Conservation (phyloP, 2,329 filamentous ascomycete species). For the Cladorrhinum sp. region DNA sequence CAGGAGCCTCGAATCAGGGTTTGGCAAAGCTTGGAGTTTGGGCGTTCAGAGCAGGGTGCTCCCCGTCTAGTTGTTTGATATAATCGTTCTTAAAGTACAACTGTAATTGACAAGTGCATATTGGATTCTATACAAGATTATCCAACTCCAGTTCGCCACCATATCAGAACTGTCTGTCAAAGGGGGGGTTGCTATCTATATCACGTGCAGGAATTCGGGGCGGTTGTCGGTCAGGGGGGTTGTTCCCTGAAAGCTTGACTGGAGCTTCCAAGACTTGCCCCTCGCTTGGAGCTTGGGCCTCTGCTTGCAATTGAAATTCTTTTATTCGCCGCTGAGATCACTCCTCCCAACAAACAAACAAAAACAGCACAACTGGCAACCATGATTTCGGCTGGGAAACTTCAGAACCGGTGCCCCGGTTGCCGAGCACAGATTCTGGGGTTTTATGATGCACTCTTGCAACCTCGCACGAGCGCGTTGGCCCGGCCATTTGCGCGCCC, state of each 20-base stretch:
- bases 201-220: slow-evolving; percentile 15
- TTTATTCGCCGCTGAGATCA: not conserved
- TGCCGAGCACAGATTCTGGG: slow-evolving; percentile 38
- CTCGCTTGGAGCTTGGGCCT: slow-evolving; percentile 13
- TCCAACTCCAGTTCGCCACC: not conserved
- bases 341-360: slow-evolving; percentile 1
- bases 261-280: not conserved
- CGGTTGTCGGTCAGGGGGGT: not conserved
- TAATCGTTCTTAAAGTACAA: not conserved
- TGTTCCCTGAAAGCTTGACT: not conserved
- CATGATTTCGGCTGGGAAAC: slow-evolving; percentile 40
- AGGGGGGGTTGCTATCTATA: not conserved
- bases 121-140: not conserved
- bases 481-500: slow-evolving; percentile 18
- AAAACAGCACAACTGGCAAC: slow-evolving; percentile 16
- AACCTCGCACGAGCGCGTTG: slow-evolving; percentile 20
- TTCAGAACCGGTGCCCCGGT: slow-evolving; percentile 37
- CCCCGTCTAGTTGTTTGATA: not conserved
- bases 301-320: slow-evolving; percentile 14
- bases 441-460: slow-evolving; percentile 37
- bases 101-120: not conserved
- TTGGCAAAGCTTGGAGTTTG: slow-evolving; percentile 6
- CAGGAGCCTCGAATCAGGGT: not conserved
- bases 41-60: slow-evolving; percentile 3
- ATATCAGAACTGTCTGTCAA: not conserved